Evolutionary conservation across 2,329 filamentous ascomycete genomes (phyloP), one percentile per base, ranked within the genome.

Genomic region (Xylariaceae sp.): DNA sequence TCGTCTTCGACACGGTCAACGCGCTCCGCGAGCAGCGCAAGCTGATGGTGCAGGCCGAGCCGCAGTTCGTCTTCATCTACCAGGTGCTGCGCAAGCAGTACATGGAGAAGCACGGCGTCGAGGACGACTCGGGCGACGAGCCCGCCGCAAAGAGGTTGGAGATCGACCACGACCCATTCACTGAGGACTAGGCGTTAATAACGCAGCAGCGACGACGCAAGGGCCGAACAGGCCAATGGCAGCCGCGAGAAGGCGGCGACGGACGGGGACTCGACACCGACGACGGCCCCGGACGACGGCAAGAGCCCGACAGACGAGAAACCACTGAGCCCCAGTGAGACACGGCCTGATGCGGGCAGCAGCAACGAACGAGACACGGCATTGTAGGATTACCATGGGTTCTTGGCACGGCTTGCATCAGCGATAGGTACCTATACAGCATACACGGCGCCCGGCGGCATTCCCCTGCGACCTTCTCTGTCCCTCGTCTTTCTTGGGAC

Each of bases 21-120:
- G 62, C 66, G 39, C 70, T 98, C 35, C 75, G 92, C 28, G 77
- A 90, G 57, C 92, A 98, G 65, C 75, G 92, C 13, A 84, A 86
- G 65, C 85, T 81, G 61, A 98, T 98, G 92, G 92, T 98, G 5
- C 92, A 96, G 61, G 81, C 84, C 29, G 83, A 90, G 48, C 57
- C 72, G 30, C 92, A 98, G 57, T 92, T 84, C 50, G 61, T 75
- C 23, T 95, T 96, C 56, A 75, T 98, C 37, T 96, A 98, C 61
- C 78, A 88, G 51, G 85, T 93, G 2, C 59, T 95, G 50, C 74
- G 77, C 32, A 82, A 87, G 55, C 65, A 77, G 34, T 89, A 83
- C 79, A 63, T 77, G 40, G 77, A 84, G 21, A 78, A 70, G 50
- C 77, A 83, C 50, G 65, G 66, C 9, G 37, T 49, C 15, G 42